Conservation (phyloP, 1,284 basidiomycete genomes). For the Ceratobasidium sp. region DNA sequence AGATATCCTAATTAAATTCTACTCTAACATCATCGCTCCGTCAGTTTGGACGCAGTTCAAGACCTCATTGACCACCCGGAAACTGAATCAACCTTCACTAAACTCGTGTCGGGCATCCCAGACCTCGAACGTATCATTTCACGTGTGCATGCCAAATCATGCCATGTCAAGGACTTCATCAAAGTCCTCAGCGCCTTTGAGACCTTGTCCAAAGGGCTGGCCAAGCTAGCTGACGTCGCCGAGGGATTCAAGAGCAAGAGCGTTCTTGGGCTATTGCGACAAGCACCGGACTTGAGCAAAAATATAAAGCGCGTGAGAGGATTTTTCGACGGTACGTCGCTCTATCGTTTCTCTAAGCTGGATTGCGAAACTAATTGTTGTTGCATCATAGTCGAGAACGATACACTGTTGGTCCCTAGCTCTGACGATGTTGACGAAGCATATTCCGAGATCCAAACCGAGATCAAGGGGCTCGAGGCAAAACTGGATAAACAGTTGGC, state of each 20-base stretch:
- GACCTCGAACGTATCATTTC: conserved; percentile 95
- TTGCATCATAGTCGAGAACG: conserved; percentile 18
- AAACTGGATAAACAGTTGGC: conserved; percentile 76
- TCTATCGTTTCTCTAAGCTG: conserved; percentile 24
- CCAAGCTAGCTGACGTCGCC: conserved; percentile 72
- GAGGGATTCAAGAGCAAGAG: conserved; percentile 81
- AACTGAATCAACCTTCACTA: conserved; percentile 81
- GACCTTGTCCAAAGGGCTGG: conserved; percentile 76
- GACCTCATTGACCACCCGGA: conserved; percentile 83
- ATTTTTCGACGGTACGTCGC: conserved; percentile 77
- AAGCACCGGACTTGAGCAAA: conserved; percentile 79
- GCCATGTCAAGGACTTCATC: conserved; percentile 86
- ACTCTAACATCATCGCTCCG: conserved; percentile 44
- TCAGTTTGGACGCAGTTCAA: conserved; percentile 89
- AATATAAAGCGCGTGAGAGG: conserved; percentile 76
- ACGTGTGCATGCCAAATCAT: conserved; percentile 91
- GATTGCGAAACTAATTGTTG: conserved; percentile 17
- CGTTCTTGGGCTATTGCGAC: conserved; percentile 78
- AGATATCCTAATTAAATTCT: neutral
- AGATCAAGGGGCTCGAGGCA: conserved; percentile 76
- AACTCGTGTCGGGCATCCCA: conserved; percentile 82
- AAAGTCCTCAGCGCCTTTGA: conserved; percentile 85
- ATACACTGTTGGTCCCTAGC: conserved; percentile 36
- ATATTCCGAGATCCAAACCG: conserved; percentile 81
- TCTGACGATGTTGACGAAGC: conserved; percentile 75